Evolutionary conservation across 257 asterid species (phyloP), one percentile per base, ranked within the genome.

Genomic region (Jacaranda copaia): DNA sequence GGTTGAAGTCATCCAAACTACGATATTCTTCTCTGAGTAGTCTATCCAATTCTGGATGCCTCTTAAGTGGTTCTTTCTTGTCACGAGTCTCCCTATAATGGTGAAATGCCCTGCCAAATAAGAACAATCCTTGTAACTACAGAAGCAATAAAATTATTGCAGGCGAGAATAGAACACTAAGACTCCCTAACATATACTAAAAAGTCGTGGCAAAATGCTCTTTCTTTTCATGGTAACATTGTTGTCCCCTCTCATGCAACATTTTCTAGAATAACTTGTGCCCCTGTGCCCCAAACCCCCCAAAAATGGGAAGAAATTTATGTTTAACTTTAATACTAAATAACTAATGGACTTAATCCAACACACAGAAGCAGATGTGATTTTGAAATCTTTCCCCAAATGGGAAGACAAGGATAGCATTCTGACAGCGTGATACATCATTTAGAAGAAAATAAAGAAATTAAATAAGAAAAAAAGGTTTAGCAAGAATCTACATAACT

Each of bases 21-120:
- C 86, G 85, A 35, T 78, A 94, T 77, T 91, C 94, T 63, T 92
- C 97, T 68, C 82, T 88, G 32, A 94, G 94, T 81, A 94, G 75
- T 70, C 89, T 87, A 53, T 88, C 98, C 88, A 94, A 62, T 72
- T 90, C 97, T 1, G 94, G 90, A 72, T 85, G 89, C 84, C 86
- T 90, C 90, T 81, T 85, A 68, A 90, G 67, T 14, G 89, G 81
- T 49, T 84, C 90, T 39, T 42, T 81, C 10, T 68, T 81, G 38
- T 79, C 89, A 13, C 86, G 81, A 6, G 43, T 78, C 77, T 80
- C 88, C 51, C 92, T 88, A 57, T 80, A 87, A 81, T 94, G 97
- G 81, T 92, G 97, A 83, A 92, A 90, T 69, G 93, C 96, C 97
- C 98, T 93, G 92, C 68, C 58, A 84, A 20, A 56, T 45, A 55